A percentile compares a stretch with the other conserved stretches of the same genome.
phyloP scores from a whole-genome alignment of 192 early-diverging fungal species.

The Gamsiella multidivaricata region DNA sequence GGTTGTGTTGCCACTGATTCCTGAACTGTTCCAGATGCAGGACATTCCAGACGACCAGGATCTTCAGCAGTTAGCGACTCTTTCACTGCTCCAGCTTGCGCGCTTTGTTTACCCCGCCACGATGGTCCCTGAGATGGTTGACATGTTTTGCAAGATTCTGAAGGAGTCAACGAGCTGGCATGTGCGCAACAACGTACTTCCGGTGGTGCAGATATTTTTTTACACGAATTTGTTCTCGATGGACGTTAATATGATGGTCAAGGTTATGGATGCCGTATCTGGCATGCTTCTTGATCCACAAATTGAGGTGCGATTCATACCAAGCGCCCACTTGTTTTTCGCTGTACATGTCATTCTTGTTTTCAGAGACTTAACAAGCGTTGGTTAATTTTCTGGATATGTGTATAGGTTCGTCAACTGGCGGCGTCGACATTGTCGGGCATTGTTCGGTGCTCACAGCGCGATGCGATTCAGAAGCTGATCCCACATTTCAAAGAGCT shows the following conservation, averaged over 20 bases:
- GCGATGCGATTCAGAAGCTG: conserved; percentile 69
- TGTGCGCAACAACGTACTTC: conserved; percentile 79
- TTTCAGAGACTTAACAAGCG: no score
- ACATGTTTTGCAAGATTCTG: conserved; percentile 67
- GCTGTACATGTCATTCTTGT: no score
- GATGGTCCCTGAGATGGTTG: conserved; percentile 60
- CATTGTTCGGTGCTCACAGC: conserved; percentile 79
- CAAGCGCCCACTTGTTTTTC: not conserved
- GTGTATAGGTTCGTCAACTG: conserved; percentile 75
- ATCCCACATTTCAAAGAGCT: conserved; percentile 57
- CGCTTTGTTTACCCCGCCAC: conserved; percentile 63
- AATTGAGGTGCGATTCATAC: conserved; percentile 71
- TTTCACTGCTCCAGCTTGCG: conserved; percentile 62
- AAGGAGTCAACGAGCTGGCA: conserved; percentile 80
- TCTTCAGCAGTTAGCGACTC: conserved; percentile 67
- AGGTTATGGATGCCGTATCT: conserved; percentile 77
- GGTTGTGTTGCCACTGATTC: conserved; percentile 63
- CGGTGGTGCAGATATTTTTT: conserved; percentile 86
- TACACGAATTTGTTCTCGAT: conserved; percentile 87
- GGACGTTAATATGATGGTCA: conserved; percentile 61
- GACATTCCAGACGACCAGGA: conserved; percentile 79
- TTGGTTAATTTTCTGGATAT: no score
- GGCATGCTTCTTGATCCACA: conserved; percentile 84
- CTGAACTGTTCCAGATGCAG: conserved; percentile 75
- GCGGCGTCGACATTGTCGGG: conserved; percentile 82